Conservation (phyloP, 352 stramenopile genomes). For the Phytophthora sansomeana region DNA sequence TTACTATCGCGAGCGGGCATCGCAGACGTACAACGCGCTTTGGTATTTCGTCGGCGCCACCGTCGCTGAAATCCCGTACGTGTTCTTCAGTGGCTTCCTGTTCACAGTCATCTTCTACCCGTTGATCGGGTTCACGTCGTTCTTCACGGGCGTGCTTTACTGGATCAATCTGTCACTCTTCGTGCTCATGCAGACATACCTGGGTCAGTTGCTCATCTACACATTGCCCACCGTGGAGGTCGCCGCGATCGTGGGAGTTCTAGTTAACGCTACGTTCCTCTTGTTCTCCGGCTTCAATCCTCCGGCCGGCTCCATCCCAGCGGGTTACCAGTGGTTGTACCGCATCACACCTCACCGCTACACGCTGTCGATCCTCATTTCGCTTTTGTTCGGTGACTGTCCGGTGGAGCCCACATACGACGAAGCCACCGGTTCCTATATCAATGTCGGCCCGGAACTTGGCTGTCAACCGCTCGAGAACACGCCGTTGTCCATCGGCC, state of each 20-base stretch:
- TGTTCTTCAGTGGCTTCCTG: constrained; percentile 44
- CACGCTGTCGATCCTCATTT: constrained; percentile 35
- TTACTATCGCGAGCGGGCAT: constrained; percentile 90
- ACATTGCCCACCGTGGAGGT: constrained; percentile 42
- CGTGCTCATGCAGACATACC: constrained; percentile 45
- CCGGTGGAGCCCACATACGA: constrained; percentile 28
- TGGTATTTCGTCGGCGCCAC: constrained; percentile 76
- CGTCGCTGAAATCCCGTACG: constrained; percentile 75
- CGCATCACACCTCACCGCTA: constrained; percentile 44
- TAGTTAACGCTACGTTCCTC: constrained; percentile 51
- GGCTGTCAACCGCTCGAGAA: constrained; percentile 10
- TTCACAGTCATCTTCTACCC: constrained; percentile 61
- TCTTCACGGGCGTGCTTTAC: constrained; percentile 45
- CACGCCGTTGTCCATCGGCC: constrained; percentile 10
- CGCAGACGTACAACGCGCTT: constrained; percentile 80
- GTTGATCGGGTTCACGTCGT: constrained; percentile 46
- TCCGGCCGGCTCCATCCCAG: constrained; percentile 38
- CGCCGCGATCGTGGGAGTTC: constrained; percentile 37
- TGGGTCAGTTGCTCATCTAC: constrained; percentile 44
- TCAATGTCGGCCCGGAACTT: constrained; percentile 9
- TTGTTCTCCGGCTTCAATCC: constrained; percentile 52
- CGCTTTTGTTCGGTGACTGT: constrained; percentile 45
- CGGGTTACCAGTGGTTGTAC: constrained; percentile 49
- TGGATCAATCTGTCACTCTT: constrained; percentile 49
- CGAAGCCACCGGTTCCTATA: constrained; percentile 12